These are phyloP conservation scores for Trametes gibbosa DNA, from an alignment of 768 basidiomycete species.

Conservation along the genomic window DNA sequence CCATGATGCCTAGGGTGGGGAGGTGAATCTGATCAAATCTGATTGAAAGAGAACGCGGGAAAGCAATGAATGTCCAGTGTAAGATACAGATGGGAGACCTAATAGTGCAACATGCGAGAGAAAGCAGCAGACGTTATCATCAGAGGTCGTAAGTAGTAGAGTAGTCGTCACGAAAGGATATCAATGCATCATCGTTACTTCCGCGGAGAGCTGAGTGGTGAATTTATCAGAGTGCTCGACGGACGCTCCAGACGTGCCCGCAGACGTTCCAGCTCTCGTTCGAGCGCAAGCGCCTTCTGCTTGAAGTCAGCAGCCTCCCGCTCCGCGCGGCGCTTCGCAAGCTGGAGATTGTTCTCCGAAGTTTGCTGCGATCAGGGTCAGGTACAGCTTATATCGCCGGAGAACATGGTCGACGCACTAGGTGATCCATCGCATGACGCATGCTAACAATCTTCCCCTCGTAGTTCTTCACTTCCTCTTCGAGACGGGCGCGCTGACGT, in stretches of 20 bases:
- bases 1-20: no score
- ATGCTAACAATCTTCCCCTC: conserved; percentile 57
- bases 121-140: conserved; percentile 10
- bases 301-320: conserved; percentile 73
- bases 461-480: conserved; percentile 61
- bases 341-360: conserved; percentile 60
- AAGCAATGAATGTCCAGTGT: conserved; percentile 9
- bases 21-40: no score
- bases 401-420: conserved; percentile 44
- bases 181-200: conserved; percentile 19
- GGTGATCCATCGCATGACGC: conserved; percentile 56
- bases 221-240: conserved; percentile 36
- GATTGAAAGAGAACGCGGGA: no score
- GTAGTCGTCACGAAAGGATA: conserved; percentile 1
- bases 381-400: conserved; percentile 5
- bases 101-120: conserved; percentile 18
- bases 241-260: conserved; percentile 64
- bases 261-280: conserved; percentile 67
- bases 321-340: conserved; percentile 73
- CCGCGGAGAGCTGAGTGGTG: conserved; percentile 36
- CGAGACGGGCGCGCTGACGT: conserved; percentile 56
- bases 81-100: conserved; percentile 19
- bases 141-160: conserved; percentile 7
- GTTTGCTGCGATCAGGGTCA: conserved; percentile 53
- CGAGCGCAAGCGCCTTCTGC: conserved; percentile 64